Evolutionary conservation across 192 early-diverging fungal species (phyloP), one percentile per base, ranked within the genome.

Genomic region (Neocallimastix lanati): DNA sequence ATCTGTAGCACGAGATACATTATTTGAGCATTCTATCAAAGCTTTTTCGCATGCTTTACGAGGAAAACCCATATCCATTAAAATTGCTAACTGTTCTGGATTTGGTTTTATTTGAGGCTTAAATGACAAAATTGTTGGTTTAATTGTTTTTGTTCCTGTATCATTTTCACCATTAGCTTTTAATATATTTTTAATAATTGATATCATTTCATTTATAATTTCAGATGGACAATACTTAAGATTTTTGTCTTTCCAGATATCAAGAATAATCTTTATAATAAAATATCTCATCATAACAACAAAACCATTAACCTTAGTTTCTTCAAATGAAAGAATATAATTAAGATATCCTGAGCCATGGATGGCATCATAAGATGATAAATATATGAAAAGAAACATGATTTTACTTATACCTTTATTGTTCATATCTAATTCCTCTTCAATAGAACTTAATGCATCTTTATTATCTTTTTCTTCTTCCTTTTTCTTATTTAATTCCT

Each of bases 21-120:
- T 92, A 80, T 93, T 93, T n/a, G 84, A 86, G 78, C 89, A 92
- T 3, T 94, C 89, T 29, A 91, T 85, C 33, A 98, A 83, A 9
- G 95, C 96, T 28, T 83, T 86, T 81, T 93, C 93, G 2, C 96
- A 94, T 14, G 91, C 92, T 27, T 86, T 84, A 15, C 91, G 86
- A 7, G 92, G 85, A 82, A 97, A 98, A 0, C 96, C 96, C 95
- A 98, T 94, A 28, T 93, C 91, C 18, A 92, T 82, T 18, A 67
- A 67, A 67, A 67, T 67, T 7, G 50, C 50, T 67, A 67, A 67
- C n/a, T 67, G 50, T n/a, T 67, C 50, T n/a, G 50, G 50, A 67
- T 67, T 67, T n/a, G 50, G 50, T 67, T 67, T 67, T 9, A 67
- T n/a, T n/a, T 67, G 21, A 11, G 50, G 50, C 18, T 67, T 67